Conservation (phyloP, 306 rosid species). For the Gleditsia sinensis region DNA sequence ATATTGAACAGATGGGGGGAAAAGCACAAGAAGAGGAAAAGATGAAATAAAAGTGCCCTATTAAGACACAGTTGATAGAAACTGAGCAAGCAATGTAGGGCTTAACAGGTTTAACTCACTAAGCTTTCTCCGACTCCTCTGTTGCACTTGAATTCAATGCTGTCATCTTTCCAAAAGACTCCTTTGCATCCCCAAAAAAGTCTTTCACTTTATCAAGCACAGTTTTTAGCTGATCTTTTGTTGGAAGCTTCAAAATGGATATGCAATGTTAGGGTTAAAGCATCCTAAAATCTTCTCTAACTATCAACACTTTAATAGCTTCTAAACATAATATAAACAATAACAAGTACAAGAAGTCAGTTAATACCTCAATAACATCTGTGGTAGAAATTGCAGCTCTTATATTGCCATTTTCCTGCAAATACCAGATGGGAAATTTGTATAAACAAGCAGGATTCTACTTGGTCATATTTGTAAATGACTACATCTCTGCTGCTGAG, state of each 20-base stretch:
- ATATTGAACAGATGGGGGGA: no score
- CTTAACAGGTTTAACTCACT: conserved; percentile 54
- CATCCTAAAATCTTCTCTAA: background rate
- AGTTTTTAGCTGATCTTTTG: conserved; percentile 72
- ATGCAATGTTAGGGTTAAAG: conserved; percentile 27
- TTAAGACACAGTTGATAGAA: background rate
- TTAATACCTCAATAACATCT: conserved; percentile 76
- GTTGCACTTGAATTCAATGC: conserved; percentile 42
- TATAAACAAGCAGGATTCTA: background rate
- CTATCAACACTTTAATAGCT: background rate
- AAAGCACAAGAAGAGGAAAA: no score
- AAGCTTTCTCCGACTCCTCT: conserved; percentile 53
- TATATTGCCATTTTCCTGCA: conserved; percentile 75
- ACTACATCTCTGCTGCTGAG: conserved; percentile 1
- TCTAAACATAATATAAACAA: background rate
- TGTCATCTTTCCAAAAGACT: conserved; percentile 73
- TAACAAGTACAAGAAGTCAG: background rate
- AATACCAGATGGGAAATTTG: conserved; percentile 19
- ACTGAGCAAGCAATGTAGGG: background rate
- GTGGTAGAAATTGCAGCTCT: conserved; percentile 75
- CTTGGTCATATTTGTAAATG: background rate
- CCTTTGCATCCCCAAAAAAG: conserved; percentile 84
- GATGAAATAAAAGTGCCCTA: background rate
- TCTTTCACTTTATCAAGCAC: conserved; percentile 76
- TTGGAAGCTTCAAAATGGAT: conserved; percentile 71